phyloP scores from a whole-genome alignment of 495 filamentous ascomycete genomes.

The Oidiodendron maius region DNA sequence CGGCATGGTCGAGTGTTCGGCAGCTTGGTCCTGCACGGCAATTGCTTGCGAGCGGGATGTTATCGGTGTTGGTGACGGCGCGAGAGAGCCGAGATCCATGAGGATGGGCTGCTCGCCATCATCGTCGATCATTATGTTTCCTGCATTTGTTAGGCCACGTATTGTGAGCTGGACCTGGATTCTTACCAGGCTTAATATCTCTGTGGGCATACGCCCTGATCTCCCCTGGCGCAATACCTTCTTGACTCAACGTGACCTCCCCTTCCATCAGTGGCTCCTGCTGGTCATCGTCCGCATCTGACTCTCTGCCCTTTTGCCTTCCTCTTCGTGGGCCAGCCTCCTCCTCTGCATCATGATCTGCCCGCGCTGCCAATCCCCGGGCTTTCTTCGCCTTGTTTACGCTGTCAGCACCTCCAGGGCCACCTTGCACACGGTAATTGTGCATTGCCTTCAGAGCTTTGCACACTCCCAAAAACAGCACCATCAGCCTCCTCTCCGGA shows the following conservation, averaged over 20 bases:
- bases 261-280: constrained; percentile 77
- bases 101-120: constrained; percentile 82
- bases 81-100: constrained; percentile 96
- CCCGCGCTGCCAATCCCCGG: constrained; percentile 51
- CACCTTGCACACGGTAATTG: constrained; percentile 65
- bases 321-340: constrained; percentile 41
- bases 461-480: constrained; percentile 86
- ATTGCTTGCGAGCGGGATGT: constrained; percentile 87
- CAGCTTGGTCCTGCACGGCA: constrained; percentile 86
- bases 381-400: constrained; percentile 53
- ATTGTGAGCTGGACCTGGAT: neutral
- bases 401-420: constrained; percentile 40
- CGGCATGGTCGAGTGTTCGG: constrained; percentile 96
- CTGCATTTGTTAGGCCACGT: constrained; percentile 29
- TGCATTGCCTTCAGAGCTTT: constrained; percentile 85
- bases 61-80: constrained; percentile 84
- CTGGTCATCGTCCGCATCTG: constrained; percentile 66
- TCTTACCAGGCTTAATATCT: constrained; percentile 91
- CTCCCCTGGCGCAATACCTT: constrained; percentile 64
- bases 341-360: constrained; percentile 52
- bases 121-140: constrained; percentile 95
- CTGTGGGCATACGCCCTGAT: constrained; percentile 84
- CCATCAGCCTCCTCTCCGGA: constrained; percentile 82
- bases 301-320: constrained; percentile 35
- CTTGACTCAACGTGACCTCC: constrained; percentile 67